phyloP scores from a whole-genome alignment of 2,329 filamentous ascomycete species.

The Ophiostoma sp. region DNA sequence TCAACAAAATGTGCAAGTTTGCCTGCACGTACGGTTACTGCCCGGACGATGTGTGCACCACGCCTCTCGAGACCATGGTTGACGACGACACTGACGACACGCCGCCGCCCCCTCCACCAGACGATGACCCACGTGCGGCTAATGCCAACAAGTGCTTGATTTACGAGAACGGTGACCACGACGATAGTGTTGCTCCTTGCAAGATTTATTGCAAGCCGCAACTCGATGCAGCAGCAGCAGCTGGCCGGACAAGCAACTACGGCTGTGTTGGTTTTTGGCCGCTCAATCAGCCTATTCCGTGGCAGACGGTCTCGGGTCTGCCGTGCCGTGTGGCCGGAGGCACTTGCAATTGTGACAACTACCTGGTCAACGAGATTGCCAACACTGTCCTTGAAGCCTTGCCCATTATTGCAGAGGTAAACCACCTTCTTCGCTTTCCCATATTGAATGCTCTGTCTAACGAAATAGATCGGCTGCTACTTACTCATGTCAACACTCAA shows the following conservation, averaged over 20 bases:
- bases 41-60: slow-evolving; percentile 27
- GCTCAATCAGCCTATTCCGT: slow-evolving; percentile 24
- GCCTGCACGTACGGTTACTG: slow-evolving; percentile 31
- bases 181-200: slow-evolving; percentile 6
- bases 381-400: slow-evolving; percentile 25
- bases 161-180: slow-evolving; percentile 17
- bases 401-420: slow-evolving; percentile 29
- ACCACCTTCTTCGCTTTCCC: too few relatives aligned
- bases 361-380: slow-evolving; percentile 25
- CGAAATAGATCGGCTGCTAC: slow-evolving; percentile 22
- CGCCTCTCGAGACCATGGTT: slow-evolving; percentile 10
- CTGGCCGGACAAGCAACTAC: slow-evolving; percentile 25
- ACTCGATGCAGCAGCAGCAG: slow-evolving; percentile 20
- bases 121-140: not conserved
- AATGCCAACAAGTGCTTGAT: slow-evolving; percentile 18
- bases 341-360: slow-evolving; percentile 27
- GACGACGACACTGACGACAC: slow-evolving; percentile 17
- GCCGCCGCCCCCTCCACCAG: not conserved
- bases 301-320: slow-evolving; percentile 7
- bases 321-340: slow-evolving; percentile 13
- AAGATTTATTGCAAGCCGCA: slow-evolving; percentile 19
- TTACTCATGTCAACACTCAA: slow-evolving; percentile 30
- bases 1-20: slow-evolving; percentile 30
- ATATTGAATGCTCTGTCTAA: too few relatives aligned
- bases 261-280: slow-evolving; percentile 27